These are phyloP conservation scores for Fomitopsis betulina DNA, from an alignment of 1,284 basidiomycete species.

Conservation along the genomic window DNA sequence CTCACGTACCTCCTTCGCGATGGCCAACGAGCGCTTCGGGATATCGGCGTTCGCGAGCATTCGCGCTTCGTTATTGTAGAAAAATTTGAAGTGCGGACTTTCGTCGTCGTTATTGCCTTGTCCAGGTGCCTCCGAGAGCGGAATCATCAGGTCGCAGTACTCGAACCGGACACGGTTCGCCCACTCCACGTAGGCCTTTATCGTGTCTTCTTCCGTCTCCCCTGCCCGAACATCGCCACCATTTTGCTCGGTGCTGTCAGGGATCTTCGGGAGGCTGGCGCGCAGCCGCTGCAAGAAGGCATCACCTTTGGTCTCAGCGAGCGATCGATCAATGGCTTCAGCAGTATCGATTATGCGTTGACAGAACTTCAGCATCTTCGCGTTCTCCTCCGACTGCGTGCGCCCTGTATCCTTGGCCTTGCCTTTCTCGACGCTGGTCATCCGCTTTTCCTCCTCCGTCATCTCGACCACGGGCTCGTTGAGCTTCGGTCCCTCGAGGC, in stretches of 20 bases:
- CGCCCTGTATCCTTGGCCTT: conserved; percentile 51
- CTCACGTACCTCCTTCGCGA: conserved; percentile 77
- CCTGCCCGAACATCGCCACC: conserved; percentile 43
- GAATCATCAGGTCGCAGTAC: conserved; percentile 77
- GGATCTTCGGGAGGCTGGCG: conserved; percentile 68
- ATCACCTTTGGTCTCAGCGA: conserved; percentile 82
- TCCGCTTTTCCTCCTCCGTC: conserved; percentile 80
- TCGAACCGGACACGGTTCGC: conserved; percentile 77
- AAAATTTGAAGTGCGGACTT: conserved; percentile 72
- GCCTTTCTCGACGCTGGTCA: conserved; percentile 57
- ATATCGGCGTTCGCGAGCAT: conserved; percentile 77
- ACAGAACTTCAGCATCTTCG: conserved; percentile 66
- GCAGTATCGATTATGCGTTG: conserved; percentile 76
- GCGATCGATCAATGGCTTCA: conserved; percentile 76
- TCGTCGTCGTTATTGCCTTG: conserved; percentile 38
- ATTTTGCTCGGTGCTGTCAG: conserved; percentile 36
- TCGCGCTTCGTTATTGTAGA: conserved; percentile 73
- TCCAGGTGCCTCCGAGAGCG: conserved; percentile 24
- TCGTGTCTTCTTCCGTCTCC: conserved; percentile 60
- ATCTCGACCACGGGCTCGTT: conserved; percentile 42
- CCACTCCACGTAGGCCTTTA: conserved; percentile 78
- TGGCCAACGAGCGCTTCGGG: conserved; percentile 83
- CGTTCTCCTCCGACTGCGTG: conserved; percentile 58
- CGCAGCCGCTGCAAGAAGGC: conserved; percentile 77
- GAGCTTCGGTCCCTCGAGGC: conserved; percentile 62